phyloP scores from a whole-genome alignment of 192 early-diverging fungal genomes.

The Powellomyces hirtus region DNA sequence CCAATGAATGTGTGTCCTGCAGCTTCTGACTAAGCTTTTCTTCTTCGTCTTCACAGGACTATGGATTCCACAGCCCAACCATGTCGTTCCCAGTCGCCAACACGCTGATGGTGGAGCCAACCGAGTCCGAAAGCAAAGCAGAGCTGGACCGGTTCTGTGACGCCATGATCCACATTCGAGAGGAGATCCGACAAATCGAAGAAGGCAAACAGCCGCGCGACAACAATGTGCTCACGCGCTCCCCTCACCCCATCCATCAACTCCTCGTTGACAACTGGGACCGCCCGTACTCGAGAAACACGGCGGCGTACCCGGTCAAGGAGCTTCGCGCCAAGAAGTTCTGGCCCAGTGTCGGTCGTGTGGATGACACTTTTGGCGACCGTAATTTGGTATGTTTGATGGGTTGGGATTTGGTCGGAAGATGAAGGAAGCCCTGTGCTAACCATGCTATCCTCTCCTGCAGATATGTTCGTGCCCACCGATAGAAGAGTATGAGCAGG shows the following conservation, averaged over 20 bases:
- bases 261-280: constrained; percentile 84
- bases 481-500: constrained; percentile 65
- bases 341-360: constrained; percentile 90
- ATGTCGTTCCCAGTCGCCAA: constrained; percentile 99
- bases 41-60: constrained; percentile 69
- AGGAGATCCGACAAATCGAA: constrained; percentile 87
- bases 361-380: constrained; percentile 95
- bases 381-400: constrained; percentile 68
- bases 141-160: constrained; percentile 98
- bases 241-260: constrained; percentile 82
- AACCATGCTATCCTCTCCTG: not conserved
- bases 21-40: not conserved
- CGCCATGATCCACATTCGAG: constrained; percentile 94
- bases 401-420: not conserved
- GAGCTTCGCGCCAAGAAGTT: constrained; percentile 88
- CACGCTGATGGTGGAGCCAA: constrained; percentile 99
- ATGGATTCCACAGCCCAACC: constrained; percentile 98
- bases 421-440: not conserved
- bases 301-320: constrained; percentile 88
- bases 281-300: constrained; percentile 78
- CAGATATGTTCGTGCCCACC: constrained; percentile 91
- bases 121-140: constrained; percentile 89
- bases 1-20: not conserved
- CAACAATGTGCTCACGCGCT: constrained; percentile 83
- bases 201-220: constrained; percentile 80